A percentile compares a stretch with the other conserved stretches of the same genome.
These are phyloP conservation scores for Nemophila menziesii DNA, from an alignment of 257 asterid genomes.

Conservation along the genomic window DNA sequence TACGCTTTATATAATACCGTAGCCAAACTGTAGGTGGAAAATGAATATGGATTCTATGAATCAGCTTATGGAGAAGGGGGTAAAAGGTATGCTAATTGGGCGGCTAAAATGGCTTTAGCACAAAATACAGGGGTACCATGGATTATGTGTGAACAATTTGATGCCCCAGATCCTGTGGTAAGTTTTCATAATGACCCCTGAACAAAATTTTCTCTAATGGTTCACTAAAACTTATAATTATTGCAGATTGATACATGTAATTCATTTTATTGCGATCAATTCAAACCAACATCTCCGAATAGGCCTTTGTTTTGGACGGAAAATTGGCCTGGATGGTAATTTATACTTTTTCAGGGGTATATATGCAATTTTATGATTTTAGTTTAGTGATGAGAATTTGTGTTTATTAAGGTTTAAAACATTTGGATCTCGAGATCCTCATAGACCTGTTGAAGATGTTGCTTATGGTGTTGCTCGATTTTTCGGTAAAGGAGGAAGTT, in stretches of 20 bases:
- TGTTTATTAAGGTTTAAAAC: constrained; percentile 60
- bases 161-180: constrained; percentile 74
- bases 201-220: not conserved
- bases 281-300: constrained; percentile 64
- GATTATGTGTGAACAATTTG: constrained; percentile 92
- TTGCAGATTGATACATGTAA: constrained; percentile 84
- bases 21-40: constrained; percentile 57
- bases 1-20: not conserved
- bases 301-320: constrained; percentile 91
- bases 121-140: constrained; percentile 88
- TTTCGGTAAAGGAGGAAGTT: constrained; percentile 92
- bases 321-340: constrained; percentile 98
- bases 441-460: constrained; percentile 87
- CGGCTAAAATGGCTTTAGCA: constrained; percentile 78
- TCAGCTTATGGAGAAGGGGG: constrained; percentile 84
- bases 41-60: constrained; percentile 81
- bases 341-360: constrained; percentile 4
- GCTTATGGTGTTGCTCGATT: constrained; percentile 88
- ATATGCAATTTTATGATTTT: not conserved
- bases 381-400: not conserved
- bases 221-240: constrained; percentile 6
- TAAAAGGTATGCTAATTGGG: constrained; percentile 71
- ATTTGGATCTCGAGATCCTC: constrained; percentile 83
- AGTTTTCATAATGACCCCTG: constrained; percentile 14
- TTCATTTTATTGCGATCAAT: constrained; percentile 75